Evolutionary conservation across 257 asterid species (phyloP).

Genomic region (Solanum appendiculatum): DNA sequence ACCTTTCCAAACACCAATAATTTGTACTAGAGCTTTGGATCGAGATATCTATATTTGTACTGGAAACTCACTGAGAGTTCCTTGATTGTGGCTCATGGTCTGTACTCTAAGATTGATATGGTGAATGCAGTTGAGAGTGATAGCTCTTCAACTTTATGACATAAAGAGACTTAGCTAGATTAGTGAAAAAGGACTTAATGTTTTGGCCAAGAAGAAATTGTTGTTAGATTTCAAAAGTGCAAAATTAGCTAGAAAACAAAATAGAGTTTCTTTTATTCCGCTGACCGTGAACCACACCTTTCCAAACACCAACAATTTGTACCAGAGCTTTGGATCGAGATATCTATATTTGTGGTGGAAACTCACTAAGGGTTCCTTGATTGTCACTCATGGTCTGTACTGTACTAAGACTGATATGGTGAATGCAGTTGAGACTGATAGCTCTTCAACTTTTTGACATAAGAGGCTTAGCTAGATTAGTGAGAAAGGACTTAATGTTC

Average conservation of each 20-base stretch:
- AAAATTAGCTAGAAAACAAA: neutral
- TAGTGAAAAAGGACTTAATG: neutral
- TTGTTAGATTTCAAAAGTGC: neutral
- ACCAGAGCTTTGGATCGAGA: neutral
- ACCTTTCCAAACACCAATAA: neutral
- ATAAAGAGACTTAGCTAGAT: neutral
- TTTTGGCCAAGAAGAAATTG: neutral
- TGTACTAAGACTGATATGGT: neutral
- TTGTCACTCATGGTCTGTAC: neutral
- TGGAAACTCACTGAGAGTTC: neutral
- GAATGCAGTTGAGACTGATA: neutral
- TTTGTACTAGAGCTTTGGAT: neutral
- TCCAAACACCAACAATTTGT: neutral
- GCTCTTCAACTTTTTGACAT: neutral
- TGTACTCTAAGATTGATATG: neutral
- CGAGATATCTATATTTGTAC: neutral
- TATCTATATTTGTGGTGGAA: neutral
- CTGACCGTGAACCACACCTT: neutral
- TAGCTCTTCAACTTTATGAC: neutral
- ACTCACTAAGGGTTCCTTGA: neutral
- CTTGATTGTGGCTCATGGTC: neutral
- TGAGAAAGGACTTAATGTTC: neutral
- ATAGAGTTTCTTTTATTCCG: neutral
- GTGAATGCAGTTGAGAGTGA: neutral
- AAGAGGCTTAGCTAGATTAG: neutral